These are phyloP conservation scores for Tribonema minus DNA, from an alignment of 108 stramenopile genomes.

Conservation along the genomic window DNA sequence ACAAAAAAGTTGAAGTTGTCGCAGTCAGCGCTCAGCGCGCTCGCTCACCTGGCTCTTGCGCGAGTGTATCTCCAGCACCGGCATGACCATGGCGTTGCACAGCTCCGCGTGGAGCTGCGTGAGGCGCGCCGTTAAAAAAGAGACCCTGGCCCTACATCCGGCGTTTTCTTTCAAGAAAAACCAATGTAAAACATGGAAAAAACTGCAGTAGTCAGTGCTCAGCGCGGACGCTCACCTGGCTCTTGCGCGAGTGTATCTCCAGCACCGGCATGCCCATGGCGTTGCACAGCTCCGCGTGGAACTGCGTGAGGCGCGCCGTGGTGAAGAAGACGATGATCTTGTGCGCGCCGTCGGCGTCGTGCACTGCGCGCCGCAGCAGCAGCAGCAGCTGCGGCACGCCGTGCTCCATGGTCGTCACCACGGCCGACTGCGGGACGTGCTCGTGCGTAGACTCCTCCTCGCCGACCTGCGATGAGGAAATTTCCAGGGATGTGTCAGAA, in stretches of 20 bases:
- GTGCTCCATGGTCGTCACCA: constrained; percentile 33
- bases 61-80: constrained; percentile 78
- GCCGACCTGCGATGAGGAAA: constrained; percentile 3
- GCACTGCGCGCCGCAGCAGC: neutral
- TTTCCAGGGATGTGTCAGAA: no score
- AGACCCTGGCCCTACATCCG: constrained; percentile 71
- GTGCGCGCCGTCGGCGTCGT: constrained; percentile 14
- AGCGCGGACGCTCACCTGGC: no score
- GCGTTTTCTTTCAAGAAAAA: no score
- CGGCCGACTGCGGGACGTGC: constrained; percentile 66
- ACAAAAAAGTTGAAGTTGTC: no score
- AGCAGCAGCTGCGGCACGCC: constrained; percentile 7
- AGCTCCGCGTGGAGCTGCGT: constrained; percentile 68
- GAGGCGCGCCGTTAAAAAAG: constrained; percentile 81
- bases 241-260: constrained; percentile 33
- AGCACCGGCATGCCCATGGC: constrained; percentile 12
- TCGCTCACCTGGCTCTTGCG: constrained; percentile 76
- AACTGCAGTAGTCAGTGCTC: no score
- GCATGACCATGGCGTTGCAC: constrained; percentile 59
- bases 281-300: constrained; percentile 63
- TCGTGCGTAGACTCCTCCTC: constrained; percentile 54
- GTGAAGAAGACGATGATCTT: constrained; percentile 89
- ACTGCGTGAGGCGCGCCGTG: constrained; percentile 70
- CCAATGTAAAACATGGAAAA: no score
- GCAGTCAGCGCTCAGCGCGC: no score